phyloP scores from a whole-genome alignment of 306 rosid species.

The Castanopsis chinensis region DNA sequence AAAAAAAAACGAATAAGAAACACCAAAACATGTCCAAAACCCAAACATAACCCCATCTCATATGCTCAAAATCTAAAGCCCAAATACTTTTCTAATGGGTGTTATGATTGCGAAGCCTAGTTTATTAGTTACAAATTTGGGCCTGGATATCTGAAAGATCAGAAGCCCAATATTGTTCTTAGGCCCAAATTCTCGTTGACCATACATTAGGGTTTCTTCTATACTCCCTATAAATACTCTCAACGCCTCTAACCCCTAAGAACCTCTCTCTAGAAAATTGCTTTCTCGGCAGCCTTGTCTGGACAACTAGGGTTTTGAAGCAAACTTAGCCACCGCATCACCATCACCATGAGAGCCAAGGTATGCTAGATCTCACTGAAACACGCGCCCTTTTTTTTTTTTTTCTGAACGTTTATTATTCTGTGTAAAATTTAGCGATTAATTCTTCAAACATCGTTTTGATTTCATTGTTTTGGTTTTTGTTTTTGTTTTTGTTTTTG shows the following conservation, averaged over 20 bases:
- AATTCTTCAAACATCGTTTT: not conserved
- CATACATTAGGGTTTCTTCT: conserved; percentile 16
- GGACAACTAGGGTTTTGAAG: conserved; percentile 10
- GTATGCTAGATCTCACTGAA: not conserved
- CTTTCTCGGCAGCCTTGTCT: not conserved
- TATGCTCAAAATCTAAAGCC: no score
- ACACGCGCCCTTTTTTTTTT: no score
- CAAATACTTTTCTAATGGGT: not conserved
- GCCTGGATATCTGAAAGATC: not conserved
- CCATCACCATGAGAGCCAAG: conserved; percentile 51
- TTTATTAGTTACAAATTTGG: not conserved
- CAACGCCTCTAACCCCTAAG: not conserved
- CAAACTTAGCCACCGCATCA: not conserved
- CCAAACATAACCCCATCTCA: no score
- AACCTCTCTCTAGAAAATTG: not conserved
- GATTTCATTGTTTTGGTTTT: no score
- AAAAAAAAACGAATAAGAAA: no score
- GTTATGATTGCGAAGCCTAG: not conserved
- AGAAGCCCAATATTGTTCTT: not conserved
- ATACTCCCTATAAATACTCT: conserved; percentile 7
- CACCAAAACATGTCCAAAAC: no score
- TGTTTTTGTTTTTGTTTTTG: not conserved
- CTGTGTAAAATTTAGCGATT: not conserved
- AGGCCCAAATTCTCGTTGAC: not conserved
- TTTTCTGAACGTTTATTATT: not conserved